Conservation (phyloP, 2,329 filamentous ascomycete species). For the Neurospora sp. region DNA sequence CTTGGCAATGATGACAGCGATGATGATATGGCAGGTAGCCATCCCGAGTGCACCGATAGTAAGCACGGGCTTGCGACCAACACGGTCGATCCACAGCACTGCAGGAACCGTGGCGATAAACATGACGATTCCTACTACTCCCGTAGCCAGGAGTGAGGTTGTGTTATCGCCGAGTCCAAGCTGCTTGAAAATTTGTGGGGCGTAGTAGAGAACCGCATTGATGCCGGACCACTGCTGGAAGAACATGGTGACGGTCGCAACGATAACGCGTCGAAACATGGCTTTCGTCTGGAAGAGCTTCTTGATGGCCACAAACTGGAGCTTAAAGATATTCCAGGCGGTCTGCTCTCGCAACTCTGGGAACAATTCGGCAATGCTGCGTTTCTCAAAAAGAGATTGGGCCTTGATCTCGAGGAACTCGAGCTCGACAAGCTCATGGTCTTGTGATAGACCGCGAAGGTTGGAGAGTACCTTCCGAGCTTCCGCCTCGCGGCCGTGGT, state of each 20-base stretch:
- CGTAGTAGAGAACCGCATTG: constrained; percentile 57
- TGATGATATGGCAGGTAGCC: constrained; percentile 60
- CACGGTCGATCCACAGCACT: constrained; percentile 54
- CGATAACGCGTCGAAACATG: constrained; percentile 57
- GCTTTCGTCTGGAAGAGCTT: constrained; percentile 54
- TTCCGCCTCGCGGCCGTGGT: constrained; percentile 60
- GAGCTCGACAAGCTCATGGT: constrained; percentile 60
- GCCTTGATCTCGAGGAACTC: constrained; percentile 81
- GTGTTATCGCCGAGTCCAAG: constrained; percentile 46
- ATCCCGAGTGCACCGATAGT: constrained; percentile 59
- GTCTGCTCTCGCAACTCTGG: constrained; percentile 53
- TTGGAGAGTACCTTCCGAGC: constrained; percentile 51
- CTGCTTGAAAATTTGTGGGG: constrained; percentile 58
- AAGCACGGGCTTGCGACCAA: constrained; percentile 53
- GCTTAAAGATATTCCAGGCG: constrained; percentile 52
- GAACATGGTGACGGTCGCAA: constrained; percentile 54
- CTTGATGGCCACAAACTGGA: constrained; percentile 58
- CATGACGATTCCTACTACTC: constrained; percentile 62
- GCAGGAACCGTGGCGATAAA: constrained; percentile 58
- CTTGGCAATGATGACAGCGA: constrained; percentile 57
- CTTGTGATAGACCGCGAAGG: constrained; percentile 49
- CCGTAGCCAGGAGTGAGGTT: constrained; percentile 54
- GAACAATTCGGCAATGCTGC: constrained; percentile 55
- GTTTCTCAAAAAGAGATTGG: constrained; percentile 67
- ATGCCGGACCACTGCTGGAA: constrained; percentile 44